phyloP scores from a whole-genome alignment of 257 asterid species.

The Mitragyna speciosa region DNA sequence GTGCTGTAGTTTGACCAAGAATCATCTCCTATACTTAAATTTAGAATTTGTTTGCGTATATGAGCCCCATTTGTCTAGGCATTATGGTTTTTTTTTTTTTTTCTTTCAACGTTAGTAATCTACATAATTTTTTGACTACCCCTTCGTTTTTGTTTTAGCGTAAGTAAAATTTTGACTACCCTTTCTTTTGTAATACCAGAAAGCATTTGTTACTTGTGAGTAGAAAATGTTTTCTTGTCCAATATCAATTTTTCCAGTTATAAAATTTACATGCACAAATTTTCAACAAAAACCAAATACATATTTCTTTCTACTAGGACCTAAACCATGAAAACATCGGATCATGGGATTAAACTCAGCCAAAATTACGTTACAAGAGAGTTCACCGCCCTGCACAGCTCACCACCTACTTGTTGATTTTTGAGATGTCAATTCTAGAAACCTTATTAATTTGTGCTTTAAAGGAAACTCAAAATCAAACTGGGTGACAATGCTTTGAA shows the following conservation, averaged over 20 bases:
- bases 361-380: neutral
- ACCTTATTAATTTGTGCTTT: neutral
- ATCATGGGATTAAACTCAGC: neutral
- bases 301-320: neutral
- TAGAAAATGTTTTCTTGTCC: no score
- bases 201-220: no score
- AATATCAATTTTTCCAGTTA: neutral
- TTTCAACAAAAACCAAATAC: neutral
- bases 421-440: neutral
- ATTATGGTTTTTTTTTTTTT: no score
- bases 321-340: neutral
- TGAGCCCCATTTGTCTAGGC: neutral
- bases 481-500: neutral
- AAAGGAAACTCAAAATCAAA: neutral
- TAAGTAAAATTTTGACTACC: neutral
- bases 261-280: neutral
- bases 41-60: neutral
- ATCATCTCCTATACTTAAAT: neutral
- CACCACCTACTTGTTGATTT: constrained; percentile 16
- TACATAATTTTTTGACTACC: no score
- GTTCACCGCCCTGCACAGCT: neutral
- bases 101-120: neutral
- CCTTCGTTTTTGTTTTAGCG: no score
- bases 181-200: neutral
- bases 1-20: neutral